Evolutionary conservation across 192 early-diverging fungal species (phyloP), one percentile per base, ranked within the genome.

Genomic region (Coemansia sp.): DNA sequence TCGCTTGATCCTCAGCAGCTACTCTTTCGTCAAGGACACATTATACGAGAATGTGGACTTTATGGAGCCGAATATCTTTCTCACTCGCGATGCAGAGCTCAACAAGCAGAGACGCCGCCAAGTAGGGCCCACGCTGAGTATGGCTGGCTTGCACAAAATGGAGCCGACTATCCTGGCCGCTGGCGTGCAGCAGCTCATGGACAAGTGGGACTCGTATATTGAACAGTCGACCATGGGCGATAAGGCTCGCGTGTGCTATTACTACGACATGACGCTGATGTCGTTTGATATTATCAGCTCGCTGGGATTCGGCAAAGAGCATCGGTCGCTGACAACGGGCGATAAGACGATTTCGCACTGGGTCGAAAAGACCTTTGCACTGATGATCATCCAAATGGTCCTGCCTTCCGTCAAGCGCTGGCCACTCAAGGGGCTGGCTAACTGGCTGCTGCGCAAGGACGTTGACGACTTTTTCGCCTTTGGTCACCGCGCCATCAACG

Each of bases 21-120:
- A 75, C 52, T 8, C 38, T 21, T 80, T 75, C 20, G 36, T 33
- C 41, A 80, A 80, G 48, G 60, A 55, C 36, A 25, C 20, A 13
- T 16, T 62, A 28, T 80, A 80, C 66, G 31, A 31, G n/a, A 65
- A 64, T n/a, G 47, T 73, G 3, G 62, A 47, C 5, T 53, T 73
- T 43, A 69, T 75, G 65, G 78, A 81, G 31, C 66, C 69, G 14
- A 77, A 69, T 18, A 82, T 73, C n/a, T 82, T 82, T 26, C 41
- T 63, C 11, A 77, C 79, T 3, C 43, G 59, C 37, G 53, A 58
- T 36, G 63, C 67, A 10, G 75, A 74, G 36, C 66, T 82, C 36
- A 72, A 68, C 70, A 65, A 67, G 58, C 59, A 64, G 57, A 67
- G 79, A 10, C 53, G 79, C 9, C 57, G 62, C 28, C 74, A 75